Base-by-base conservation (phyloP, 139 green algal genomes). In the Micractinium sp. region DNA sequence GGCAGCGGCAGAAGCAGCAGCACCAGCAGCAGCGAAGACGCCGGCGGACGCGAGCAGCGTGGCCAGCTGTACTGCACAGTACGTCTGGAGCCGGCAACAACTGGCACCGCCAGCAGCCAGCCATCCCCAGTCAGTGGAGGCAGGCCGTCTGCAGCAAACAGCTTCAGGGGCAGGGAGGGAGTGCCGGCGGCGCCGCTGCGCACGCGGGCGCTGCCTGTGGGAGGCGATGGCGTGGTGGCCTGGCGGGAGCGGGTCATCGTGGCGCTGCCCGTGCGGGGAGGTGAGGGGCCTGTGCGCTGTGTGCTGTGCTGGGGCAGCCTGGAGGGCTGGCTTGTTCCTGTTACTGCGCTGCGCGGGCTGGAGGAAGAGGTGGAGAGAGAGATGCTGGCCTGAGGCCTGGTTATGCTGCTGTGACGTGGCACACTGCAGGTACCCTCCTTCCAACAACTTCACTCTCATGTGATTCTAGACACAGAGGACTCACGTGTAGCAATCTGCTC, bases 201-300 rank as follows among this genome's bases (percentile, higher is more conserved):
- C 31, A 90, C 79, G 13, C 74, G 79, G 2, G 89, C 83, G 4
- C 71, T 86, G 56, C 35, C 75, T 36, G 7, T 35, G 25, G 29
- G 47, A 7, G 47, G 23, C 18, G 71, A 53, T 27, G 79, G 78
- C 27, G 29, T 61, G 25, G 86, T 94, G 36, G 23, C 41, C 0
- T 97, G 94, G 94, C 35, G 88, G 38, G 94, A 97, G 90, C 92
- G 93, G 15, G 94, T 97, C 66, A 79, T 96, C 66, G 79, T 97
- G 35, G 81, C 91, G 27, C 89, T 97, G 71, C 94, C 92, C 15
- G 35, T 86, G 66, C 36, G 29, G 7, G n/a, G 33, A 90, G 75
- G 80, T 87, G 73, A 41, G 73, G 18, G n/a, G 67, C n/a, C n/a
- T n/a, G n/a, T n/a, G n/a, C n/a, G n/a, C n/a, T n/a, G n/a, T n/a